Conservation (phyloP, 805 yeast genomes). For the Ogataea minuta region DNA sequence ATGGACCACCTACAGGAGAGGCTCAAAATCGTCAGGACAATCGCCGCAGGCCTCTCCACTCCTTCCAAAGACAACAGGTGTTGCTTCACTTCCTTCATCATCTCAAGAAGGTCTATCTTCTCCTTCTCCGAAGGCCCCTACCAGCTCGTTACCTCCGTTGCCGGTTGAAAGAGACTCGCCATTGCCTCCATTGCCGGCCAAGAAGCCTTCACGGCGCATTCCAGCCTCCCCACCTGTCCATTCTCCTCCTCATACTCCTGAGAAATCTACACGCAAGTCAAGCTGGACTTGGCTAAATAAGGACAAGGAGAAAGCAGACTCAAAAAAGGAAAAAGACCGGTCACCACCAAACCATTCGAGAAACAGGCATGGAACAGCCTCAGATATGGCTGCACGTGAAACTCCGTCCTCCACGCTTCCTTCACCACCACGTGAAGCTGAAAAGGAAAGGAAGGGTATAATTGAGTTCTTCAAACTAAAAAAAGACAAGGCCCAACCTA, state of each 20-base stretch:
- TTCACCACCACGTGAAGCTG: constrained; percentile 13
- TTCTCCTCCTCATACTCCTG: constrained; percentile 14
- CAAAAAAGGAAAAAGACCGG: constrained; percentile 10
- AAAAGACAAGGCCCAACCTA: constrained; percentile 21
- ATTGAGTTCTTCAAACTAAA: constrained; percentile 30
- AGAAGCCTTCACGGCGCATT: not conserved
- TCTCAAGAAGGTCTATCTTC: constrained; percentile 5
- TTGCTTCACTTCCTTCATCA: constrained; percentile 1
- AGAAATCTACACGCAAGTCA: constrained; percentile 10
- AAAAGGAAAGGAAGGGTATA: constrained; percentile 19
- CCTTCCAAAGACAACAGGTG: constrained; percentile 2
- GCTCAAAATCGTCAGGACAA: constrained; percentile 21
- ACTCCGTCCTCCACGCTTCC: constrained; percentile 9
- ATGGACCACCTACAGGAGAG: constrained; percentile 50
- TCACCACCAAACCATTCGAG: constrained; percentile 27
- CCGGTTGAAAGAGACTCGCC: constrained; percentile 16
- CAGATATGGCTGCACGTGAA: constrained; percentile 5
- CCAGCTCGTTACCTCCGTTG: constrained; percentile 17
- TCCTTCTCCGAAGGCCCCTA: constrained; percentile 15
- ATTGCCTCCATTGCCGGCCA: constrained; percentile 18
- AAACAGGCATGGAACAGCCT: constrained; percentile 31
- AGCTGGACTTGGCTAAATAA: constrained; percentile 22
- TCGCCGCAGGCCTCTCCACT: constrained; percentile 4
- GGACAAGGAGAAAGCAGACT: constrained; percentile 10
- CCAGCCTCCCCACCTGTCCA: not conserved